Evolutionary conservation across 2,329 filamentous ascomycete genomes (phyloP).

Genomic region (Colletotrichum magnum): DNA sequence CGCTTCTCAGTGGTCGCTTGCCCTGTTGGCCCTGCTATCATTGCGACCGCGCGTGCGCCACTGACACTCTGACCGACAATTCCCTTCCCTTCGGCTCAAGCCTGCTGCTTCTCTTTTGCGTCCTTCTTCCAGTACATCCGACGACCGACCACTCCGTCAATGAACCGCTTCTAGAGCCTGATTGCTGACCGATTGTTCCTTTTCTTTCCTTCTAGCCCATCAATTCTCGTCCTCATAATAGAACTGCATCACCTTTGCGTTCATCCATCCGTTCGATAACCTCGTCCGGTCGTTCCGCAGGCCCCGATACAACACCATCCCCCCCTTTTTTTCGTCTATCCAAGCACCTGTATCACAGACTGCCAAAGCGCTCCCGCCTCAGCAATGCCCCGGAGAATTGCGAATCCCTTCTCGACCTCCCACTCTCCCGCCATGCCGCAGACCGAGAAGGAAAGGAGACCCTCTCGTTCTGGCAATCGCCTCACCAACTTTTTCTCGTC

Average conservation of each 20-base stretch:
- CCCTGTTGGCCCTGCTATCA: background rate
- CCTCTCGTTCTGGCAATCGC: conserved; percentile 73
- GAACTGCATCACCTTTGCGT: conserved; percentile 22
- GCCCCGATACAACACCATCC: conserved; percentile 7
- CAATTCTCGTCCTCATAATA: conserved; percentile 18
- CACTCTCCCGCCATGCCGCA: conserved; percentile 62
- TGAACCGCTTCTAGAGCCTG: conserved; percentile 1
- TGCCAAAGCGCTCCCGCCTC: conserved; percentile 27
- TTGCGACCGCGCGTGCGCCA: conserved; percentile 36
- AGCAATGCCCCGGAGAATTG: conserved; percentile 73
- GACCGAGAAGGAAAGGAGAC: conserved; percentile 70
- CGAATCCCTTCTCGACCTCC: conserved; percentile 68
- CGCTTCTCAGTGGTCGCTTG: conserved; percentile 33
- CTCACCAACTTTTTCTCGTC: conserved; percentile 88
- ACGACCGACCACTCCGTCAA: conserved; percentile 1
- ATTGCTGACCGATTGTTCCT: conserved; percentile 33
- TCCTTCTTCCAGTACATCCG: conserved; percentile 37
- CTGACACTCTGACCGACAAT: conserved; percentile 40
- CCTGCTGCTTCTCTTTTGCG: conserved; percentile 22
- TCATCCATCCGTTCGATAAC: background rate
- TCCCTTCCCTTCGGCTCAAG: conserved; percentile 23
- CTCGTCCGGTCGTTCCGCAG: conserved; percentile 15
- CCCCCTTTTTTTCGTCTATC: conserved; percentile 19
- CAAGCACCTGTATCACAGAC: conserved; percentile 28
- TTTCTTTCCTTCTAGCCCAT: conserved; percentile 14